phyloP scores from a whole-genome alignment of 2,329 filamentous ascomycete species.

The Ophiostoma australiae region DNA sequence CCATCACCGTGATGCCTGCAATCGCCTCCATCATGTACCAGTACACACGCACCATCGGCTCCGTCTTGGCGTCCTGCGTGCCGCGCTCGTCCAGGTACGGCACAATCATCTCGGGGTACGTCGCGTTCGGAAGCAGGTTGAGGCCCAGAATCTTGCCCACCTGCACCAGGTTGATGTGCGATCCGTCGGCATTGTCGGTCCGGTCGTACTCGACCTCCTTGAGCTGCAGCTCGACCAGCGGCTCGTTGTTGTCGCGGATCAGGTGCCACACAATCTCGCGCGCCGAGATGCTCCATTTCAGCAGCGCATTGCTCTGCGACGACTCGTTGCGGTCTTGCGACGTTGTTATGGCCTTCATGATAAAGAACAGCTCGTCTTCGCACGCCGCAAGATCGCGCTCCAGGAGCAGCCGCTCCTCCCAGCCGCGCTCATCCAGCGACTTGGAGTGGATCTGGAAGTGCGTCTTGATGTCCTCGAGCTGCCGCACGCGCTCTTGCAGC shows the following conservation, averaged over 20 bases:
- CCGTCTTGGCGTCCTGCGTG: slow-evolving; percentile 49
- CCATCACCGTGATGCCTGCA: slow-evolving; percentile 93
- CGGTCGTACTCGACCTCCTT: slow-evolving; percentile 88
- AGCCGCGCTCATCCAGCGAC: slow-evolving; percentile 80
- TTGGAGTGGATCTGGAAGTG: slow-evolving; percentile 92
- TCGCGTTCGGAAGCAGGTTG: slow-evolving; percentile 82
- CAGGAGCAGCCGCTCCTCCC: slow-evolving; percentile 83
- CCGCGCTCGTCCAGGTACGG: slow-evolving; percentile 70
- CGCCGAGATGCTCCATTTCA: slow-evolving; percentile 91
- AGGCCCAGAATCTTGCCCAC: slow-evolving; percentile 83
- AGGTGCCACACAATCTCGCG: slow-evolving; percentile 97
- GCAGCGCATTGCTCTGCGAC: slow-evolving; percentile 63
- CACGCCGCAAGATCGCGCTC: slow-evolving; percentile 84
- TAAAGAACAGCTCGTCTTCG: slow-evolving; percentile 97
- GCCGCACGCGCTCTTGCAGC: slow-evolving; percentile 85
- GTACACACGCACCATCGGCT: slow-evolving; percentile 86
- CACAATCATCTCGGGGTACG: slow-evolving; percentile 93
- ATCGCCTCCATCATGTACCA: slow-evolving; percentile 99
- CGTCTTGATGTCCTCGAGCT: slow-evolving; percentile 92
- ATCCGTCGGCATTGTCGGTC: slow-evolving; percentile 94
- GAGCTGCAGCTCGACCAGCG: slow-evolving; percentile 87
- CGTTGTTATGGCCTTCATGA: slow-evolving; percentile 99
- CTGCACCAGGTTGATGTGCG: slow-evolving; percentile 86
- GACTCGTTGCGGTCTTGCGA: slow-evolving; percentile 82
- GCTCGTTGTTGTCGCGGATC: slow-evolving; percentile 78